Conservation (phyloP, 768 basidiomycete species). For the Amanita polypyramis region DNA sequence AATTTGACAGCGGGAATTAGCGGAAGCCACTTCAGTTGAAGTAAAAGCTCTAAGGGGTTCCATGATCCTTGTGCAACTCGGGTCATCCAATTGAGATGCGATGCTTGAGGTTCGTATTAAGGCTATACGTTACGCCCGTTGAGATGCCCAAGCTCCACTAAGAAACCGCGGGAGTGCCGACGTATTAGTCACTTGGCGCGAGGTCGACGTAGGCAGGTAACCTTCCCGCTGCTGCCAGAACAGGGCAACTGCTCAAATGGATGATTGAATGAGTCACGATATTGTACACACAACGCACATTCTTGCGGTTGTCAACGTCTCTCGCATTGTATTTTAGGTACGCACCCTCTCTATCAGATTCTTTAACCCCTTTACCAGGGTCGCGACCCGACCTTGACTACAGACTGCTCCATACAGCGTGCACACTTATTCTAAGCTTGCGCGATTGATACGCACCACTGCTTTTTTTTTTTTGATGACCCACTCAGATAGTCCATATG, state of each 20-base stretch:
- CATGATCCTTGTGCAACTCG: background rate
- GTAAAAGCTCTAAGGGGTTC: background rate
- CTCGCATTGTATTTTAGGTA: background rate
- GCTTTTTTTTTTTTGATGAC: background rate
- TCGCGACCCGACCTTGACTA: background rate
- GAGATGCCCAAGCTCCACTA: background rate
- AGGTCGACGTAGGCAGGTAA: background rate
- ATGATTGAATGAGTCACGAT: background rate
- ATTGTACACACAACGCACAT: background rate
- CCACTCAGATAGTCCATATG: background rate
- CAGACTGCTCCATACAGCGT: background rate
- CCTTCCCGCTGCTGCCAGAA: background rate
- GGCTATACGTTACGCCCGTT: background rate
- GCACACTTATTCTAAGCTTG: background rate
- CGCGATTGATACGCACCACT: background rate
- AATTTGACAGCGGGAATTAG: background rate
- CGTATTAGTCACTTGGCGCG: background rate
- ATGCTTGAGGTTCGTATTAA: conserved; percentile 2
- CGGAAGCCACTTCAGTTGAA: background rate
- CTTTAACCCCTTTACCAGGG: background rate
- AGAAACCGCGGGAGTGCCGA: background rate
- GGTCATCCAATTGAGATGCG: background rate
- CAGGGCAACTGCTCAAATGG: background rate
- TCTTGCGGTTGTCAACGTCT: background rate
- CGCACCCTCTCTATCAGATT: background rate